Conservation (phyloP, 2,329 filamentous ascomycete genomes). For the Fusarium transvaalense region DNA sequence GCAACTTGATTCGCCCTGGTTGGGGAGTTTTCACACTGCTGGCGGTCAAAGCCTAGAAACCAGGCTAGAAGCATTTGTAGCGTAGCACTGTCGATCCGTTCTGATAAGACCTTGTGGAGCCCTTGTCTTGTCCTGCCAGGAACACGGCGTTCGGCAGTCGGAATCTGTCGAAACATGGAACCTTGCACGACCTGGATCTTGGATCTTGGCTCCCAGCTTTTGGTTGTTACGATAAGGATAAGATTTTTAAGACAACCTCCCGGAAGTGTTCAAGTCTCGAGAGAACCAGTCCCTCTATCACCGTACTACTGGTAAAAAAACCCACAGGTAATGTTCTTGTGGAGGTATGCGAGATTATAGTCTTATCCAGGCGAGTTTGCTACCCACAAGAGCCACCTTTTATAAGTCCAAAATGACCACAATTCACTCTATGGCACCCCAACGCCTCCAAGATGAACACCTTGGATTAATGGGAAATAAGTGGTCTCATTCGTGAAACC, state of each 20-base stretch:
- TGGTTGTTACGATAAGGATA: conserved; percentile 10
- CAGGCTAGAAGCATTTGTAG: conserved; percentile 25
- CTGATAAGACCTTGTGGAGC: conserved; percentile 31
- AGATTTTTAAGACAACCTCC: background rate
- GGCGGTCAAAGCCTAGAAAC: conserved; percentile 31
- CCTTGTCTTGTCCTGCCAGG: conserved; percentile 16
- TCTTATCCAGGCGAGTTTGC: background rate
- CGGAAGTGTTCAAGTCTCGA: background rate
- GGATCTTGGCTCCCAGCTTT: background rate
- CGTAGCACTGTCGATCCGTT: conserved; percentile 21
- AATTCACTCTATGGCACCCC: conserved; percentile 13
- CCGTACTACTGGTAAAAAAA: background rate
- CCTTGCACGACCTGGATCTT: background rate
- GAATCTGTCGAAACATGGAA: conserved; percentile 17
- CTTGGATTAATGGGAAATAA: background rate
- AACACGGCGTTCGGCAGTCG: conserved; percentile 35
- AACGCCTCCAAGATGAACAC: conserved; percentile 1
- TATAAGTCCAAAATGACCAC: conserved; percentile 8
- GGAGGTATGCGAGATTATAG: background rate
- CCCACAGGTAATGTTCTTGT: background rate
- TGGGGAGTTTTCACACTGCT: conserved; percentile 1
- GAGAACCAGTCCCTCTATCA: background rate
- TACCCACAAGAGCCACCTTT: background rate
- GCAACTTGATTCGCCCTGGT: conserved; percentile 24
- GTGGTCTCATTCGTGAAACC: background rate